Conservation (phyloP, 2,329 filamentous ascomycete genomes). For the Geosmithia putterillii region DNA sequence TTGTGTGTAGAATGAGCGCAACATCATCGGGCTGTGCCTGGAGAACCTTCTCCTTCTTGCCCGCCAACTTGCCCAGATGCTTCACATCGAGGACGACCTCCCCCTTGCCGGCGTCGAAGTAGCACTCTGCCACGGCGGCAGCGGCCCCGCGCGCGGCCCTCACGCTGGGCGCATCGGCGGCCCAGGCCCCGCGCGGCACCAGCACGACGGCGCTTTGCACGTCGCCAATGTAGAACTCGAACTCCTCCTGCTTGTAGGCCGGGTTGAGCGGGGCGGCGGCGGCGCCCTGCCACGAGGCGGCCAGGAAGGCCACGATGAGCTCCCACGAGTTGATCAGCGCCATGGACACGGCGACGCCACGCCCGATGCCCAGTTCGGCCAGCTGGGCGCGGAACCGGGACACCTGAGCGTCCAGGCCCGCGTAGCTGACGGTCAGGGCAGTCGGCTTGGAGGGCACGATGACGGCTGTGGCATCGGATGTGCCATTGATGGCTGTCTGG, state of each 20-base stretch:
- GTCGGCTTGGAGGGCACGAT: constrained; percentile 57
- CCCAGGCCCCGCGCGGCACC: constrained; percentile 59
- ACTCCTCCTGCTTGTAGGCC: constrained; percentile 80
- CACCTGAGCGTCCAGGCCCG: constrained; percentile 53
- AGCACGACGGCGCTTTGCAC: constrained; percentile 68
- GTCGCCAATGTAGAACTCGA: constrained; percentile 87
- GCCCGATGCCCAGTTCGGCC: constrained; percentile 58
- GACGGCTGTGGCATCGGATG: constrained; percentile 41
- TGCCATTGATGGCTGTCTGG: constrained; percentile 35
- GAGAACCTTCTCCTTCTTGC: constrained; percentile 25
- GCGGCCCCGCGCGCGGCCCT: constrained; percentile 67
- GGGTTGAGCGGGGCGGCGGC: constrained; percentile 82
- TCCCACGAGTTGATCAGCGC: constrained; percentile 76
- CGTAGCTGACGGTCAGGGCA: constrained; percentile 57
- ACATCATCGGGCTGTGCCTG: constrained; percentile 60
- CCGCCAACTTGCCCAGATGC: constrained; percentile 54
- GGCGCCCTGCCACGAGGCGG: constrained; percentile 71
- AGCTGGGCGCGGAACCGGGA: constrained; percentile 65
- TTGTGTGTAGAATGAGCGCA: constrained; percentile 73
- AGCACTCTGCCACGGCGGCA: constrained; percentile 77
- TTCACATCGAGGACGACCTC: constrained; percentile 71
- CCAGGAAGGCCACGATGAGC: constrained; percentile 78
- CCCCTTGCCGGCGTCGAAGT: constrained; percentile 52
- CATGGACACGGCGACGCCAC: constrained; percentile 65
- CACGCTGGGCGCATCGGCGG: constrained; percentile 56